Conservation (phyloP, 1,139 yeast genomes). For the Blastobotrys petasosporus region DNA sequence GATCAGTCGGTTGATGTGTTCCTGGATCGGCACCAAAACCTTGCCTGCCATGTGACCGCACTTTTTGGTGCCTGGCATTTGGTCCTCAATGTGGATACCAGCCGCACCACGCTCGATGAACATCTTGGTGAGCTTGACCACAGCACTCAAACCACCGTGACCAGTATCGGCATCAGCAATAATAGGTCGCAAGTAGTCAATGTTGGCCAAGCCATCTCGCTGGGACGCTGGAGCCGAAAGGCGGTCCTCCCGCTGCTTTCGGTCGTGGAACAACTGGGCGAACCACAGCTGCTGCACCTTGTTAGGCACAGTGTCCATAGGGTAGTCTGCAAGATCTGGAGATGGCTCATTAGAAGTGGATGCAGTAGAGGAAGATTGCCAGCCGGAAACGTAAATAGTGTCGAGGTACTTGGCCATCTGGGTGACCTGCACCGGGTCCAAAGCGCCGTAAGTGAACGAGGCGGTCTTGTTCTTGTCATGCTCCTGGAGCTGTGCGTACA, state of each 20-base stretch:
- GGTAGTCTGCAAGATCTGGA: constrained; percentile 97
- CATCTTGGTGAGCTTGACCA: constrained; percentile 90
- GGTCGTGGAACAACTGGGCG: constrained; percentile 95
- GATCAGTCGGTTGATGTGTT: constrained; percentile 88
- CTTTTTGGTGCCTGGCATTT: constrained; percentile 97
- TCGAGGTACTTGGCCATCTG: constrained; percentile 96
- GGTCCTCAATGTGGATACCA: constrained; percentile 97
- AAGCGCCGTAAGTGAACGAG: constrained; percentile 91
- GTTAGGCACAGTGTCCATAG: constrained; percentile 97
- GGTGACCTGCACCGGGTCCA: constrained; percentile 92
- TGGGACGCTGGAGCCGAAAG: constrained; percentile 51
- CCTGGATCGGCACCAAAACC: constrained; percentile 95
- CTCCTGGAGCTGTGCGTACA: constrained; percentile 59
- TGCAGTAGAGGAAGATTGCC: constrained; percentile 98
- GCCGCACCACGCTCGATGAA: constrained; percentile 98
- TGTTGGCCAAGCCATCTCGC: constrained; percentile 53
- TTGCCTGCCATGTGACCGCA: constrained; percentile 99
- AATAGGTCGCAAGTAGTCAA: constrained; percentile 88
- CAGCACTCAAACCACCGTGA: constrained; percentile 97
- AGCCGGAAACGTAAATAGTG: constrained; percentile 89
- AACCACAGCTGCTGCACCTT: constrained; percentile 96
- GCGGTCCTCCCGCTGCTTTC: constrained; percentile 90
- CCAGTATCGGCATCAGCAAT: constrained; percentile 98
- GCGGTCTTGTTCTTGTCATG: constrained; percentile 71
- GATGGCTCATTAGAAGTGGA: constrained; percentile 96